These are phyloP conservation scores for Sarcodon sp. DNA, from an alignment of 768 basidiomycete genomes.

Conservation along the genomic window DNA sequence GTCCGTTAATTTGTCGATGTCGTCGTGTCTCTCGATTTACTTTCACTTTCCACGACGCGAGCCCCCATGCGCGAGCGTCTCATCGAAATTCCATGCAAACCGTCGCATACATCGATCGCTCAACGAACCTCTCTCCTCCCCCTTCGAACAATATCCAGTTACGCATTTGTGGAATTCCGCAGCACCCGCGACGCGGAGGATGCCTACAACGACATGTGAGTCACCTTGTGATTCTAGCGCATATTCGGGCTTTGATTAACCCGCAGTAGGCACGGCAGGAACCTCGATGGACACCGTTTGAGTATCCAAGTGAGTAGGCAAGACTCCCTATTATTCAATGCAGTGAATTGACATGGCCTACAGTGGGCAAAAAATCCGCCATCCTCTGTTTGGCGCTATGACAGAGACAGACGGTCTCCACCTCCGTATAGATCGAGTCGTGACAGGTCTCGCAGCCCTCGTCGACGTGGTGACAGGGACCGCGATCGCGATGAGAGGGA, in stretches of 20 bases:
- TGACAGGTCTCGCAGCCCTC: conserved; percentile 42
- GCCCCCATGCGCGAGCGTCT: neutral
- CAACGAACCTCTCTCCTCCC: conserved; percentile 27
- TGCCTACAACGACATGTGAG: conserved; percentile 76
- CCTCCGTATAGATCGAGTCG: conserved; percentile 18
- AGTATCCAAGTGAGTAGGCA: conserved; percentile 49
- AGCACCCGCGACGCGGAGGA: conserved; percentile 69
- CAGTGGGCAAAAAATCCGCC: conserved; percentile 81
- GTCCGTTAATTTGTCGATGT: conserved; percentile 1
- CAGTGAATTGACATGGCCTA: neutral
- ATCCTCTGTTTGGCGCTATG: conserved; percentile 71
- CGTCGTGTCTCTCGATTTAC: conserved; percentile 2
- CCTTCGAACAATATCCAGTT: conserved; percentile 41
- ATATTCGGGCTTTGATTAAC: neutral
- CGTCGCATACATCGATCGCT: conserved; percentile 34
- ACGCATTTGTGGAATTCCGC: conserved; percentile 80
- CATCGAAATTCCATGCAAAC: conserved; percentile 12
- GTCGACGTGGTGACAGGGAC: conserved; percentile 27
- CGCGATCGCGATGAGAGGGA: conserved; percentile 11
- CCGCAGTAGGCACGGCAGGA: conserved; percentile 51
- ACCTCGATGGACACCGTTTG: conserved; percentile 63
- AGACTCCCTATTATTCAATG: neutral
- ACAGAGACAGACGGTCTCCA: conserved; percentile 38
- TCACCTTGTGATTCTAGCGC: conserved; percentile 1
- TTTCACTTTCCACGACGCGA: neutral